Evolutionary conservation across 441 rosid species (phyloP), one percentile per base, ranked within the genome.

Genomic region (Aquilaria agallochum): DNA sequence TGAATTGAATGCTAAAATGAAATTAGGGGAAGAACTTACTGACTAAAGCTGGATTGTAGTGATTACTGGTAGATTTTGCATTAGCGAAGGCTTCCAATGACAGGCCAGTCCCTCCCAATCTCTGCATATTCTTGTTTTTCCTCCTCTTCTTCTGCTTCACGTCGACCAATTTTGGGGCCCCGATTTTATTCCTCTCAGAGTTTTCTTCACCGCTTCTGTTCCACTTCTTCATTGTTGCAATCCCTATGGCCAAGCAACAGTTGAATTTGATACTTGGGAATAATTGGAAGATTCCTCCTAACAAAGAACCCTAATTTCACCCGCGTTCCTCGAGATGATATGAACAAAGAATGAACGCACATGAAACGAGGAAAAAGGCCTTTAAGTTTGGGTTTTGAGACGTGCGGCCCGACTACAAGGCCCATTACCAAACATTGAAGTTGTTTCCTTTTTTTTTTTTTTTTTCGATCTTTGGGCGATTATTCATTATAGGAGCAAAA

Each of bases 11-110:
- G 14, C 14, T 6, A 36, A 50, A 42, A 52, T 3, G 20, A 46
- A 59, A 34, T 36, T 31, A 15, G 46, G 66, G 65, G 51, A 49
- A 59, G 53, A 52, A 9, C 0, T 11, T 79, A 94, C 96, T 87
- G 65, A 84, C 77, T 47, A 86, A 45, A 60, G 89, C 81, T 31
- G 96, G 96, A 56, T 89, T 94, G 76, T 87, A 83, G 61, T 68
- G 68, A 32, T 61, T 74, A 68, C 55, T 72, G 15, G 62, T 72
- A 9, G 94, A 84, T 74, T 87, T 91, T 47, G 84, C 74, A 64
- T 83, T 90, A 15, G 92, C 92, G 56, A 89, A 94, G 3, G 93
- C 84, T 64, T 84, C 83, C 36, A 94, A 97, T 4, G 96, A 94
- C 70, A 91, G 96, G 57, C 94, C 94, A 33, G 72, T 68, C 60